Evolutionary conservation across 169 alveolate species (phyloP).

Genomic region (Plasmodium cynomolgi): DNA sequence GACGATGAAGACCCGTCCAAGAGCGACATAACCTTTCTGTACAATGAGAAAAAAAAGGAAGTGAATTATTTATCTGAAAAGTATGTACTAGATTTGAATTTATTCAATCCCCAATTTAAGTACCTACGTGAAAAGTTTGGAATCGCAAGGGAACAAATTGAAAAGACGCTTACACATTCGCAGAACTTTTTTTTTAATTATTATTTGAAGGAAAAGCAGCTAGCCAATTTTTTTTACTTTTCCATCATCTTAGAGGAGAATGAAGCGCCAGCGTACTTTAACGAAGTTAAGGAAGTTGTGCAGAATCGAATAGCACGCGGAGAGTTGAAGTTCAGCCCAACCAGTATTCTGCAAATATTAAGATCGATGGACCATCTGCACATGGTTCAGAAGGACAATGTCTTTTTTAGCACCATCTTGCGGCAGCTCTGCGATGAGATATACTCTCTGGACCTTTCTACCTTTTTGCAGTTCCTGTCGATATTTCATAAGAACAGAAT

Average conservation of each 20-base stretch:
- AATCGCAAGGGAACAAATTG: conserved; percentile 40
- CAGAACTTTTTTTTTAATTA: conserved; percentile 56
- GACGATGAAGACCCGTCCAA: conserved; percentile 9
- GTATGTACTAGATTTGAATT: conserved; percentile 18
- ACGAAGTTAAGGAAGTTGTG: conserved; percentile 21
- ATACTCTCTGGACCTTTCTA: conserved; percentile 13
- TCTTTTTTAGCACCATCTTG: conserved; percentile 11
- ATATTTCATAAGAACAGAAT: conserved; percentile 49
- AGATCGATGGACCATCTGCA: conserved; percentile 34
- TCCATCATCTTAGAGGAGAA: conserved; percentile 27
- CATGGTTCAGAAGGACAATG: conserved; percentile 7
- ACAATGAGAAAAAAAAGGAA: conserved; percentile 57
- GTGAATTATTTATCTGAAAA: conserved; percentile 47
- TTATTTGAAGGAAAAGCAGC: conserved; percentile 61
- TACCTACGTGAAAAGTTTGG: conserved; percentile 42
- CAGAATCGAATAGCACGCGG: conserved; percentile 16
- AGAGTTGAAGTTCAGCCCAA: conserved; percentile 34
- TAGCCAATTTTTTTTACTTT: conserved; percentile 56
- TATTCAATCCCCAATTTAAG: conserved; percentile 24
- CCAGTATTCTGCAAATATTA: conserved; percentile 31
- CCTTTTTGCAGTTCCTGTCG: conserved; percentile 14
- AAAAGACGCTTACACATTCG: conserved; percentile 24
- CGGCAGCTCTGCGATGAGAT: conserved; percentile 45
- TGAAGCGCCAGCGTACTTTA: conserved; percentile 16
- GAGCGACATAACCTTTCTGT: conserved; percentile 33